phyloP scores from a whole-genome alignment of 768 basidiomycete species.

The Pleurotus djamor region DNA sequence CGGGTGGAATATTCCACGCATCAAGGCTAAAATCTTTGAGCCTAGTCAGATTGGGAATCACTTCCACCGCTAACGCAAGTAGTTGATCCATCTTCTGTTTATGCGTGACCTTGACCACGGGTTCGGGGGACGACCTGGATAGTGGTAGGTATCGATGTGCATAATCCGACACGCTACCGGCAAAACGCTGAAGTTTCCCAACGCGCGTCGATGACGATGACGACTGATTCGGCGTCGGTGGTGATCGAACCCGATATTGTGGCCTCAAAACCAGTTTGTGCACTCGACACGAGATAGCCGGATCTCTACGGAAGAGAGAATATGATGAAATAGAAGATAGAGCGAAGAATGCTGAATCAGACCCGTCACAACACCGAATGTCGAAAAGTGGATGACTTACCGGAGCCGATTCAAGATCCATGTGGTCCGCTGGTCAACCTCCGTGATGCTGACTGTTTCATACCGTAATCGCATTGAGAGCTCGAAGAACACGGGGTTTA shows the following conservation, averaged over 20 bases:
- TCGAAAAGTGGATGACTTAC: background rate
- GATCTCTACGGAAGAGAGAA: constrained; percentile 13
- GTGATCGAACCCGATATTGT: constrained; percentile 10
- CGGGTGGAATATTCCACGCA: constrained; percentile 31
- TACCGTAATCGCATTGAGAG: constrained; percentile 5
- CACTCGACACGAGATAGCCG: constrained; percentile 20
- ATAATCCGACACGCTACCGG: background rate
- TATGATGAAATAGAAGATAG: background rate
- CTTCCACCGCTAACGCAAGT: constrained; percentile 23
- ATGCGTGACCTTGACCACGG: background rate
- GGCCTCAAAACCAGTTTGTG: constrained; percentile 14
- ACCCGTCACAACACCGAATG: background rate
- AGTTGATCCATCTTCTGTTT: constrained; percentile 16
- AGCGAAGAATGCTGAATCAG: no score
- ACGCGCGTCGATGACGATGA: background rate
- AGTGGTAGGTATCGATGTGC: constrained; percentile 2
- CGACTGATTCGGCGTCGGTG: constrained; percentile 2
- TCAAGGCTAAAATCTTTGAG: constrained; percentile 36
- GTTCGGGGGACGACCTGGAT: constrained; percentile 2
- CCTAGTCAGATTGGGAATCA: constrained; percentile 28
- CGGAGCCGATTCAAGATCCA: constrained; percentile 3
- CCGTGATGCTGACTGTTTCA: background rate
- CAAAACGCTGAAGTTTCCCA: background rate
- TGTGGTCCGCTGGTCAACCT: background rate
- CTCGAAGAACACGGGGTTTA: constrained; percentile 1